These are phyloP conservation scores for Leishmania major DNA, from an alignment of 208 protist species.

Conservation along the genomic window DNA sequence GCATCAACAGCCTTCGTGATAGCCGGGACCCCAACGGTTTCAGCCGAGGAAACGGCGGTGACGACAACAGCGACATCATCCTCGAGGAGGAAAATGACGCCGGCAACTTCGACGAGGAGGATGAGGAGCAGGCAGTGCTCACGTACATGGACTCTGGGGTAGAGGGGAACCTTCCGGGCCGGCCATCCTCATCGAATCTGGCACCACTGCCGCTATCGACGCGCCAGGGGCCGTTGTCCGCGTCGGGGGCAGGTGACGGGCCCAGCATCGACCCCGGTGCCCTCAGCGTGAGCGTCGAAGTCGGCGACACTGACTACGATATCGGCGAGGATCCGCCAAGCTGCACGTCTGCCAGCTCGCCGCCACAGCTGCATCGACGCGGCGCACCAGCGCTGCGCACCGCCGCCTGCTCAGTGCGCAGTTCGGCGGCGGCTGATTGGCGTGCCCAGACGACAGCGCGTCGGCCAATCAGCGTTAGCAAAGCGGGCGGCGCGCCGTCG, in stretches of 20 bases:
- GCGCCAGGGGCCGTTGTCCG: not conserved
- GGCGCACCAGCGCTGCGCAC: constrained; percentile 5
- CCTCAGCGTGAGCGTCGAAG: constrained; percentile 9
- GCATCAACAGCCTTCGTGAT: not conserved
- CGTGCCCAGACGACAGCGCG: not conserved
- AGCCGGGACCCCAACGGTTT: not conserved
- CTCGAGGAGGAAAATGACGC: constrained; percentile 10
- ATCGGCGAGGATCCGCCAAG: constrained; percentile 16
- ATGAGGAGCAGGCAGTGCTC: constrained; percentile 67
- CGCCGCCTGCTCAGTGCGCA: not conserved
- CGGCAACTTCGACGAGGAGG: constrained; percentile 48
- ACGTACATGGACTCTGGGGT: constrained; percentile 45
- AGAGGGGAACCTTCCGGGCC: not conserved
- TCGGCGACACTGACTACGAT: constrained; percentile 2
- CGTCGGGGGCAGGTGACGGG: not conserved
- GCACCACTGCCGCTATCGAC: not conserved
- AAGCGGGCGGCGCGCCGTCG: not conserved
- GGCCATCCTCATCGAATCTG: not conserved
- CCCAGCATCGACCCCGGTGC: not conserved
- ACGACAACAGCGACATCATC: not conserved
- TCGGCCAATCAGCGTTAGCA: not conserved
- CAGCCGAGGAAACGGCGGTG: not conserved
- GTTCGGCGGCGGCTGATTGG: not conserved
- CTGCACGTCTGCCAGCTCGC: constrained; percentile 4
- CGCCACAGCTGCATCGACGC: constrained; percentile 10